A percentile compares a stretch with the other conserved stretches of the same genome.
phyloP scores from a whole-genome alignment of 2,329 filamentous ascomycete genomes.

The Blastomyces emzantsi region DNA sequence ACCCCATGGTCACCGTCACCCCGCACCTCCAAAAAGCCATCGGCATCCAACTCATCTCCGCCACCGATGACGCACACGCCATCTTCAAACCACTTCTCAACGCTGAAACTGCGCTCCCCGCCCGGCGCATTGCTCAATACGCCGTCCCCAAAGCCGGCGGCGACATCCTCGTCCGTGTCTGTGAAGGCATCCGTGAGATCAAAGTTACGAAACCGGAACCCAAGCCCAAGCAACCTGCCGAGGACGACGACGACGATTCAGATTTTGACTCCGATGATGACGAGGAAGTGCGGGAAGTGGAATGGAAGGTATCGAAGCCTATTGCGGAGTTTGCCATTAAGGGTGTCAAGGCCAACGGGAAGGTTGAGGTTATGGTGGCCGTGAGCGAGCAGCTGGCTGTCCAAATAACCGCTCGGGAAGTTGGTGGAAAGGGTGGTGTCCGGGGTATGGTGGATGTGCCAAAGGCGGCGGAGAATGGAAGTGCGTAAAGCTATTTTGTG shows the following conservation, averaged over 20 bases:
- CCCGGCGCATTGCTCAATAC: constrained; percentile 74
- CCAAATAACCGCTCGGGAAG: constrained; percentile 72
- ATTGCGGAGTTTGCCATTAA: constrained; percentile 80
- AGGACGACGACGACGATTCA: constrained; percentile 51
- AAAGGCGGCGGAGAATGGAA: constrained; percentile 28
- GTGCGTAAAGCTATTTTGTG: constrained; percentile 16
- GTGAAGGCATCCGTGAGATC: constrained; percentile 83
- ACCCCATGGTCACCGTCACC: constrained; percentile 88
- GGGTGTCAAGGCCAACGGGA: constrained; percentile 75
- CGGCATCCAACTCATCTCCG: constrained; percentile 61
- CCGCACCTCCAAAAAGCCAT: constrained; percentile 84
- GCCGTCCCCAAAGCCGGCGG: constrained; percentile 68
- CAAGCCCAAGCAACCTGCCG: constrained; percentile 50
- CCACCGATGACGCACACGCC: constrained; percentile 44
- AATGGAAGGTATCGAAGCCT: constrained; percentile 77
- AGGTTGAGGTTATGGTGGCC: constrained; percentile 91
- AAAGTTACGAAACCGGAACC: constrained; percentile 84
- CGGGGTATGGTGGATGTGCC: constrained; percentile 50
- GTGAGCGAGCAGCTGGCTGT: constrained; percentile 70
- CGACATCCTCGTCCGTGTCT: constrained; percentile 78
- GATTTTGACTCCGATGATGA: constrained; percentile 53
- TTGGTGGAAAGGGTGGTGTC: constrained; percentile 78
- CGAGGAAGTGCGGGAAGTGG: constrained; percentile 77
- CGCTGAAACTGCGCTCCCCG: constrained; percentile 81
- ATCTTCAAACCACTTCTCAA: constrained; percentile 73